Base-by-base conservation (phyloP, 2,329 filamentous ascomycete species). In the Sporothrix pseudoabietina region DNA sequence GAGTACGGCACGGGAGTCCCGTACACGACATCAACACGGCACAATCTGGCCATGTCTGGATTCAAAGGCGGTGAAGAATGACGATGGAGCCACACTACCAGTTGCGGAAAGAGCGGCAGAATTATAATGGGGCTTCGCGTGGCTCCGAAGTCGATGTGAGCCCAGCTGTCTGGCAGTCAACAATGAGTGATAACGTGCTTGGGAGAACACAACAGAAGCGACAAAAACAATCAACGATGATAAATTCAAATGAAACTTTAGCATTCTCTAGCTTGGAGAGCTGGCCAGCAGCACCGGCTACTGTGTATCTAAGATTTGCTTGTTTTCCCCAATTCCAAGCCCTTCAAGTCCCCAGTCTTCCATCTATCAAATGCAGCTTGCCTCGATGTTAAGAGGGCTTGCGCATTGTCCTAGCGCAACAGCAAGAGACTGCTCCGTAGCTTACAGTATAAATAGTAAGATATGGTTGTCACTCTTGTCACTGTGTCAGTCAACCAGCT, bases 51-150 rank as follows among this genome's bases (percentile, higher is more conserved):
- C 26, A 49, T 49, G 14, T 49, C 16, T 19, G 22, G 26, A 9
- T 7, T 68, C 47, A 39, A 69, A 66, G 39, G 68, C 59, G 70
- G 57, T 73, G 57, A 57, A 26, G 26, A 70, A 73, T 73, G 66
- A 69, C 39, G 63, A 72, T 49, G 22, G 2, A 44, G 14, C 9
- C 5, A 2, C 4, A 4, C 7, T 30, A 8, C 12, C 26, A 14
- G 44, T 9, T 32, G 4, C 44, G 32, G 39, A 49, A 69, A 52
- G 6, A 12, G 14, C 66, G 72, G 73, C 61, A 73, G 39, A 73
- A 73, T 73, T 41, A 39, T 44, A 49, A 47, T 61, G 55, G 54
- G 49, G 39, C 32, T 10, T 14, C 16, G n/a, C 12, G 26, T 32
- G 30, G 41, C 57, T 65, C 44, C 32, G 57, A 69, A 59, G 32